Evolutionary conservation across 2,329 filamentous ascomycete species (phyloP).

Genomic region (Podosphaera xanthii): DNA sequence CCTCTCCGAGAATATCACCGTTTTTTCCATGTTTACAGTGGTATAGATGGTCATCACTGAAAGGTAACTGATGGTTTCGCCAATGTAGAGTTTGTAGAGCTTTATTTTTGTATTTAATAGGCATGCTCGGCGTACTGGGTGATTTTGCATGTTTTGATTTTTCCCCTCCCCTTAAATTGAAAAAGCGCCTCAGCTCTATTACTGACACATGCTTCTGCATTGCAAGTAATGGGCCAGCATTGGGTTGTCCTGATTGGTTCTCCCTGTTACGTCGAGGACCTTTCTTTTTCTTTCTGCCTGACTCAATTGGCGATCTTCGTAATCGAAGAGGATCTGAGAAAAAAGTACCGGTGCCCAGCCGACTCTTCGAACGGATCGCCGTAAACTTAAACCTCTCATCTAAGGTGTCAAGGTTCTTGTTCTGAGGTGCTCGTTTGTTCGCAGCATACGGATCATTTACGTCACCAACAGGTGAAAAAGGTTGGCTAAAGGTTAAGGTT

Average conservation of each 20-base stretch:
- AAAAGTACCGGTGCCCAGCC: conserved; percentile 28
- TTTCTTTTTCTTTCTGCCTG: conserved; percentile 27
- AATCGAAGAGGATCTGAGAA: conserved; percentile 26
- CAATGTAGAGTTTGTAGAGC: conserved; percentile 15
- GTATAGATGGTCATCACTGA: conserved; percentile 81
- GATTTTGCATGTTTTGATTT: conserved; percentile 45
- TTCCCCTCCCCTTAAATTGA: conserved; percentile 50
- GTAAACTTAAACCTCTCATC: conserved; percentile 66
- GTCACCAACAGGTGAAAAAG: conserved; percentile 59
- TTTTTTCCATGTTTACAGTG: conserved; percentile 88
- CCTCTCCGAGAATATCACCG: conserved; percentile 78
- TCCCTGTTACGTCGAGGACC: conserved; percentile 16
- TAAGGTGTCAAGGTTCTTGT: conserved; percentile 39
- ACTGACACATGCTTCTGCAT: conserved; percentile 48
- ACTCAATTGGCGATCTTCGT: conserved; percentile 11
- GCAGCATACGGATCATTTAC: conserved; percentile 74
- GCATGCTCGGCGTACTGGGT: conserved; percentile 28
- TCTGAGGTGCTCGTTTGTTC: conserved; percentile 49
- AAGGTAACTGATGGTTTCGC: conserved; percentile 47
- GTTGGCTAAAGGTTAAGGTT: conserved; percentile 42
- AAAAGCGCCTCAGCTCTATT: conserved; percentile 90
- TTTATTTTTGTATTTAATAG: conserved; percentile 9
- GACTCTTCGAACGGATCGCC: conserved; percentile 42
- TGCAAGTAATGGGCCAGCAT: neutral
- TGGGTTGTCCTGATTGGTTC: neutral